These are phyloP conservation scores for Phlegmacium glaucopus DNA, from an alignment of 768 basidiomycete species.

Conservation along the genomic window DNA sequence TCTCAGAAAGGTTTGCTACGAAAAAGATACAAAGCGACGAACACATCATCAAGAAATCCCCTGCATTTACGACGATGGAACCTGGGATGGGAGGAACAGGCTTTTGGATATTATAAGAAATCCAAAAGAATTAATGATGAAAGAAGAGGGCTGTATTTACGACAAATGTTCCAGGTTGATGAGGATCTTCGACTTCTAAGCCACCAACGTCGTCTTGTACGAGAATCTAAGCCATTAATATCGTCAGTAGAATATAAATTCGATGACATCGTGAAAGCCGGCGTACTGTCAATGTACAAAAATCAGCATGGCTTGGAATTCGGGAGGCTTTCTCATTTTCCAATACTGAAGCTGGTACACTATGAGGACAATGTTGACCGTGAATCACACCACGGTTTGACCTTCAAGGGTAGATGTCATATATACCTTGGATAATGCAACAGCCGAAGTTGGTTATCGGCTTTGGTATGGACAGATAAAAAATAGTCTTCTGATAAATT, in stretches of 20 bases:
- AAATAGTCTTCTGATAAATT: constrained; percentile 43
- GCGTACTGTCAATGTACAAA: constrained; percentile 46
- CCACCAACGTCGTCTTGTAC: constrained; percentile 62
- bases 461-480: constrained; percentile 33
- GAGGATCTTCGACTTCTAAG: constrained; percentile 57
- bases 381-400: too few relatives aligned
- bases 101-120: constrained; percentile 12
- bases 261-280: neutral
- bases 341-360: constrained; percentile 30
- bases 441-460: constrained; percentile 55
- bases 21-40: constrained; percentile 5
- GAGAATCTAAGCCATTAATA: constrained; percentile 29
- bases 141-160: constrained; percentile 16
- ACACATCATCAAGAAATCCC: constrained; percentile 51
- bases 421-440: constrained; percentile 48
- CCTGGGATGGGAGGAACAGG: constrained; percentile 42
- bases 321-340: constrained; percentile 35
- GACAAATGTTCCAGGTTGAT: constrained; percentile 38
- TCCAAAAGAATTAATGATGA: too few relatives aligned
- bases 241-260: too few relatives aligned
- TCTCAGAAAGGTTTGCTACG: too few relatives aligned
- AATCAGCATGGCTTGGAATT: constrained; percentile 53
- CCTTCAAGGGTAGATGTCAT: neutral
- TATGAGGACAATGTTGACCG: constrained; percentile 5
- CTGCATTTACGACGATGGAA: constrained; percentile 49